Conservation (phyloP, 2,329 filamentous ascomycete species). For the Esteya vermicola region DNA sequence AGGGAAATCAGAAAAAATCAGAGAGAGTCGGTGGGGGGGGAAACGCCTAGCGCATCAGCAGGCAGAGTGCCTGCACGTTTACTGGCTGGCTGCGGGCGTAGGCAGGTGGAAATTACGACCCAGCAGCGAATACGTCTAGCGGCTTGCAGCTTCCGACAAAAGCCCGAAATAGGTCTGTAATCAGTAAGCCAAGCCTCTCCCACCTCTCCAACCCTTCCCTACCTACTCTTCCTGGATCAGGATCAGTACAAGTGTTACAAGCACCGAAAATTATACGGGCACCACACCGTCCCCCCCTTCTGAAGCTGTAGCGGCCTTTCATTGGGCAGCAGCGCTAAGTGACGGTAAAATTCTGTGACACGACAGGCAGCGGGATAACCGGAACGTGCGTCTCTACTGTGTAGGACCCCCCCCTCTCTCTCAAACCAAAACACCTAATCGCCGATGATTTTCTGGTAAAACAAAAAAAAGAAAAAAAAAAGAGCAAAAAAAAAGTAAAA, state of each 20-base stretch:
- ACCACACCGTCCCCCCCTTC: neutral
- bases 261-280: neutral
- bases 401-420: too few species aligned
- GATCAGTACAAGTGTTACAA: slow-evolving; percentile 1
- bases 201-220: too few species aligned
- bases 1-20: too few species aligned
- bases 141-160: slow-evolving; percentile 2
- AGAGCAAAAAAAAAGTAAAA: neutral
- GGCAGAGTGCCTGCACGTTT: neutral
- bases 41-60: slow-evolving; percentile 1
- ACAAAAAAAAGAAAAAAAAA: neutral
- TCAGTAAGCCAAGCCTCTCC: slow-evolving; percentile 9
- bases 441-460: too few species aligned
- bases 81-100: slow-evolving; percentile 1
- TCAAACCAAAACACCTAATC: too few species aligned
- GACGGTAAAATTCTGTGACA: slow-evolving; percentile 1
- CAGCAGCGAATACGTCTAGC: neutral
- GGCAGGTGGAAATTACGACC: neutral
- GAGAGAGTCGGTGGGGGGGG: slow-evolving; percentile 1
- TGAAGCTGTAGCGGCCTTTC: slow-evolving; percentile 6
- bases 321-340: slow-evolving; percentile 7
- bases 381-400: neutral
- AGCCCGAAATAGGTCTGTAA: slow-evolving; percentile 2
- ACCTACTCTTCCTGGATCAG: neutral
- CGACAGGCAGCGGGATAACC: neutral